Percentiles rank a stretch among this genome's conserved stretches.
Evolutionary conservation across 768 basidiomycete genomes (phyloP).

Genomic region (Scleroderma citrinum): DNA sequence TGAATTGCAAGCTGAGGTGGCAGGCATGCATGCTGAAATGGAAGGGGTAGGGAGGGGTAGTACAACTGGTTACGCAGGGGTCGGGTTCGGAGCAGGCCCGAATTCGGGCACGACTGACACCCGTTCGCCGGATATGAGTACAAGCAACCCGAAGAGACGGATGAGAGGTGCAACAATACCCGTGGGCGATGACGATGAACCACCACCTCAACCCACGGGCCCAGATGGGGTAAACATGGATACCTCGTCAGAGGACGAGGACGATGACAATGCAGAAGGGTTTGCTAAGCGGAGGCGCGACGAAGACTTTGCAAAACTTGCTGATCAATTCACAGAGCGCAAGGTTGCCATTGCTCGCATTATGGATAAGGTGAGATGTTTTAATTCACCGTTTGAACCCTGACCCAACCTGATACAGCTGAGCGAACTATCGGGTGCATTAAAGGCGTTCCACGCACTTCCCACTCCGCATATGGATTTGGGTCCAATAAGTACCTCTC

Average conservation of each 20-base stretch:
- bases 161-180: conserved; percentile 32
- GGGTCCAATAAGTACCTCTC: conserved; percentile 12
- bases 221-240: conserved; percentile 12
- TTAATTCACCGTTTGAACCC: background rate
- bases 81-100: conserved; percentile 1
- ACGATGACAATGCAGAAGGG: conserved; percentile 44
- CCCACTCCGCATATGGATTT: conserved; percentile 37
- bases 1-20: conserved; percentile 66
- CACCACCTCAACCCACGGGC: conserved; percentile 5
- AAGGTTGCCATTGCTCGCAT: conserved; percentile 65
- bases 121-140: conserved; percentile 6
- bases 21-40: conserved; percentile 70
- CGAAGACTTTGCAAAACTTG: conserved; percentile 61
- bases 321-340: conserved; percentile 62
- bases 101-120: conserved; percentile 1
- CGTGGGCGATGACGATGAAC: conserved; percentile 24
- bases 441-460: conserved; percentile 40
- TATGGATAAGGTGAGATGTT: conserved; percentile 57
- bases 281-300: conserved; percentile 52
- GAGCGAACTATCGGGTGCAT: conserved; percentile 26
- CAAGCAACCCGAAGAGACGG: conserved; percentile 12
- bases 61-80: background rate
- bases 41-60: conserved; percentile 48
- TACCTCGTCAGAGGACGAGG: conserved; percentile 17
- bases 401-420: conserved; percentile 14